Evolutionary conservation across 2,329 filamentous ascomycete species (phyloP).

Genomic region (Trichoderma atroviride): DNA sequence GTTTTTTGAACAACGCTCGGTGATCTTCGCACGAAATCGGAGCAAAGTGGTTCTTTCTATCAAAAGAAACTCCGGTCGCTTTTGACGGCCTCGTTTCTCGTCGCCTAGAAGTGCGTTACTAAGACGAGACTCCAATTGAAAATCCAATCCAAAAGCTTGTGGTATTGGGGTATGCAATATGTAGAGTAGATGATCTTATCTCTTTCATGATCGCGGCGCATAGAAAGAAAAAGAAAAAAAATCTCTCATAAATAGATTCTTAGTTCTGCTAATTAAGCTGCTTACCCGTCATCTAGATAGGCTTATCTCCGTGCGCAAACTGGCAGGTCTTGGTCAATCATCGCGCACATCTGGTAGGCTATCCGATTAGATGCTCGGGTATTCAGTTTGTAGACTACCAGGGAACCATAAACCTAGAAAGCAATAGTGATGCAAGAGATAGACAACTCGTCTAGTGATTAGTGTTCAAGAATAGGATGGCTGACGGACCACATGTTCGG

Average conservation of each 20-base stretch:
- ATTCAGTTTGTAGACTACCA: neutral
- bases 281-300: neutral
- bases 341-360: neutral
- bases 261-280: neutral
- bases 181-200: neutral
- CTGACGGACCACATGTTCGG: neutral
- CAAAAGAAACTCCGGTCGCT: neutral
- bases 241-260: neutral
- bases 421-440: neutral
- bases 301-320: neutral
- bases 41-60: neutral
- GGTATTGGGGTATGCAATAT: neutral
- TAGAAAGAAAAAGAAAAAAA: neutral
- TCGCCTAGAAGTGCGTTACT: neutral
- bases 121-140: neutral
- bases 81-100: neutral
- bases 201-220: neutral
- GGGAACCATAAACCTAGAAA: neutral
- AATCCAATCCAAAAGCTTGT: neutral
- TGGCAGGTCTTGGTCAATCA: neutral
- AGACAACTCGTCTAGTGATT: neutral
- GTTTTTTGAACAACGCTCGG: neutral
- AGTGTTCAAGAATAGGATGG: neutral
- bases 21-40: slow-evolving; percentile 15
- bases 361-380: neutral